A percentile compares a stretch with the other conserved stretches of the same genome.
Conservation (phyloP, 2,329 filamentous ascomycete genomes). For the Kalaharituber pfeilii region DNA sequence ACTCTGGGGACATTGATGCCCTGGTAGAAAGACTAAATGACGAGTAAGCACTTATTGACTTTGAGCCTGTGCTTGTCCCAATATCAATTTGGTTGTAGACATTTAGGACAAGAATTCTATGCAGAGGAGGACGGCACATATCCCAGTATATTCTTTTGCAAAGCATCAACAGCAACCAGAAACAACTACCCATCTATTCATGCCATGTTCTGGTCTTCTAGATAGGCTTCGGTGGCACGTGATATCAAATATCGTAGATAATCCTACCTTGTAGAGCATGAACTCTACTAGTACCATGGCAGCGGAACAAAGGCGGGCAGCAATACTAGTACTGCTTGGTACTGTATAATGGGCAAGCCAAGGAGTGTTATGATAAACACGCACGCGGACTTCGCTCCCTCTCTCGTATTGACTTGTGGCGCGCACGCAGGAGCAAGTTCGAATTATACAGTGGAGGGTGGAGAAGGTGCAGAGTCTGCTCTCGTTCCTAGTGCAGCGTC, state of each 20-base stretch:
- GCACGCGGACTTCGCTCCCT: no score
- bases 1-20: slow-evolving; percentile 86
- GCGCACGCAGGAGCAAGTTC: no score
- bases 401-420: no score
- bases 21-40: slow-evolving; percentile 63
- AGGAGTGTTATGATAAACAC: no score
- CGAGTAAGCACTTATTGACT: slow-evolving; percentile 44
- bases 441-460: no score
- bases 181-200: slow-evolving; percentile 82
- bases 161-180: slow-evolving; percentile 65
- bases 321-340: no score
- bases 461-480: no score
- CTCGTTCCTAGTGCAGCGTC: no score
- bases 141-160: slow-evolving; percentile 86
- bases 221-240: slow-evolving; percentile 35
- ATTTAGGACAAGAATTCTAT: neutral
- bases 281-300: no score
- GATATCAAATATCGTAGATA: slow-evolving; percentile 83
- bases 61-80: neutral
- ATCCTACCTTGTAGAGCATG: no score
- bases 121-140: slow-evolving; percentile 62
- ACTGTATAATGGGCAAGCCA: no score
- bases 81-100: slow-evolving; percentile 9
- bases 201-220: slow-evolving; percentile 90
- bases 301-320: no score